phyloP scores from a whole-genome alignment of 2,329 filamentous ascomycete genomes.

The Monascus ruber region DNA sequence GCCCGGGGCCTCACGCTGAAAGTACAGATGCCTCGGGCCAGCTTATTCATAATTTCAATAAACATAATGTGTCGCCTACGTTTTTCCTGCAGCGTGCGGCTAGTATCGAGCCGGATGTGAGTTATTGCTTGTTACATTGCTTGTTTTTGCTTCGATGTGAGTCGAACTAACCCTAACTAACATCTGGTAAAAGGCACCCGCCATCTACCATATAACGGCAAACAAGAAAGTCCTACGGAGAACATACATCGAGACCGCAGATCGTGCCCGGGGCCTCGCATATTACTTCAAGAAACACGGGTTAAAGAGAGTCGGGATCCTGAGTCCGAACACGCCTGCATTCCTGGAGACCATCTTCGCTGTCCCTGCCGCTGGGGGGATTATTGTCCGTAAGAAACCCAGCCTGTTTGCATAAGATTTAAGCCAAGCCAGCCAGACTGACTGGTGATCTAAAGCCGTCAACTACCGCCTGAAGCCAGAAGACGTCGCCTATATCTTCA shows the following conservation, averaged over 20 bases:
- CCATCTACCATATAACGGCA: constrained; percentile 74
- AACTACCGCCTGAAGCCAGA: constrained; percentile 69
- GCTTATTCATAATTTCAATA: constrained; percentile 25
- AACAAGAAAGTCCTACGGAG: constrained; percentile 64
- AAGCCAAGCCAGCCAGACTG: neutral
- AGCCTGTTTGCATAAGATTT: neutral
- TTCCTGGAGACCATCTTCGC: constrained; percentile 88
- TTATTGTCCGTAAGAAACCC: constrained; percentile 51
- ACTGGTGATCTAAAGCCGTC: constrained; percentile 32
- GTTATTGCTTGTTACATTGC: constrained; percentile 6
- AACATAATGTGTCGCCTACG: constrained; percentile 65
- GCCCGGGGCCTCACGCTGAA: constrained; percentile 11
- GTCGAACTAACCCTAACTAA: neutral
- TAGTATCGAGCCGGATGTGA: constrained; percentile 67
- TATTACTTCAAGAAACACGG: constrained; percentile 72
- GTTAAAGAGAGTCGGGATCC: constrained; percentile 67
- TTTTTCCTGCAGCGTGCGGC: constrained; percentile 79
- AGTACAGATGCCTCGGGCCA: constrained; percentile 7
- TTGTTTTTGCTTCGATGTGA: no score
- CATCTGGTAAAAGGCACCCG: constrained; percentile 45
- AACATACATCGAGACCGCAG: constrained; percentile 69
- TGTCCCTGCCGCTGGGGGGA: constrained; percentile 66
- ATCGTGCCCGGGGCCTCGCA: constrained; percentile 75
- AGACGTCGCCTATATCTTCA: constrained; percentile 84
- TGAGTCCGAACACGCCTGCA: constrained; percentile 86